A percentile compares a stretch with the other conserved stretches of the same genome.
Conservation (phyloP, 2,329 filamentous ascomycete genomes). For the Ophiostoma populinum region DNA sequence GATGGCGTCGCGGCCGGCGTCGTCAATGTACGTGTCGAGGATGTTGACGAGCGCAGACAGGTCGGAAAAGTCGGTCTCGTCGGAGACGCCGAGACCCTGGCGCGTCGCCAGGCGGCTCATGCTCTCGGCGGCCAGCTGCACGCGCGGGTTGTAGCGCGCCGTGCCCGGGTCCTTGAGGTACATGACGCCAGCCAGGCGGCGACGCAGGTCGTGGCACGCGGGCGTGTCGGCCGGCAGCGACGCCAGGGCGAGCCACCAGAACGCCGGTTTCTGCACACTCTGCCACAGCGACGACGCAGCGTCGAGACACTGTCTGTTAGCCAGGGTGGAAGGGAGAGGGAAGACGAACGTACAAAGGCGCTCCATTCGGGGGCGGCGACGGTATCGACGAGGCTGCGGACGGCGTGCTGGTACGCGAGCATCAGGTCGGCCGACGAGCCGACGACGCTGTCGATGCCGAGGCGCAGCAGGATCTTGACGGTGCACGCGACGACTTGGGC, state of each 20-base stretch:
- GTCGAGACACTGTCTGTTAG: constrained; percentile 24
- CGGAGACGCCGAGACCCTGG: constrained; percentile 29
- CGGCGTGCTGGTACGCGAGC: constrained; percentile 22
- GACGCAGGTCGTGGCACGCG: constrained; percentile 40
- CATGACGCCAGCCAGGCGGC: constrained; percentile 47
- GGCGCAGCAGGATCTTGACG: constrained; percentile 31
- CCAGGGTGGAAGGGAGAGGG: constrained; percentile 12
- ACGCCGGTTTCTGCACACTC: constrained; percentile 27
- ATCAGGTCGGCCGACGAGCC: constrained; percentile 25
- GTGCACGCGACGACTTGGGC: constrained; percentile 21
- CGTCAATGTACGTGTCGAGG: constrained; percentile 59
- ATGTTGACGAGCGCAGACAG: constrained; percentile 49
- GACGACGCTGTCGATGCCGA: constrained; percentile 36
- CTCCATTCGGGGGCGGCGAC: constrained; percentile 22
- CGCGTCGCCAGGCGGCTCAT: constrained; percentile 22
- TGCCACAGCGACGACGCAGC: constrained; percentile 29
- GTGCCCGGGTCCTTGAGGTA: constrained; percentile 35
- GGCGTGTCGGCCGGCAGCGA: constrained; percentile 37
- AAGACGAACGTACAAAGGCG: constrained; percentile 18
- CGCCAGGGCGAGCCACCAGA: constrained; percentile 40
- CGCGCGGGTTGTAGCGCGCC: constrained; percentile 22
- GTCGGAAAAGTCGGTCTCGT: constrained; percentile 47
- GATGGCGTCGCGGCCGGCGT: constrained; percentile 17
- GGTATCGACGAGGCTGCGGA: constrained; percentile 26
- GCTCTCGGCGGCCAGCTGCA: constrained; percentile 22